These are phyloP conservation scores for Sclerotinia borealis DNA, from an alignment of 2,329 filamentous ascomycete genomes.

Conservation along the genomic window DNA sequence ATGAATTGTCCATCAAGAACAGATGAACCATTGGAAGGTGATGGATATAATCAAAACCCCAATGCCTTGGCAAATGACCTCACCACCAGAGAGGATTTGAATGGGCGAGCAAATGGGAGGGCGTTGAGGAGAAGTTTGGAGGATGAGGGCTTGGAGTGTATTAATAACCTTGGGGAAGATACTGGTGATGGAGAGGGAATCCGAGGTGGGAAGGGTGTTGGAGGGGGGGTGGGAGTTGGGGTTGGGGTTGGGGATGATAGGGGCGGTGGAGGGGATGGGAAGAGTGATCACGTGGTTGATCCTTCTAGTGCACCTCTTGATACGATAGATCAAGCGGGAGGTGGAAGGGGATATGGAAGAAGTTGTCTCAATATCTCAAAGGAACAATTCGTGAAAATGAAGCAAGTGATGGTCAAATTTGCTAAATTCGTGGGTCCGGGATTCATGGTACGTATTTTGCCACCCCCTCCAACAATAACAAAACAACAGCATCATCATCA, in stretches of 20 bases:
- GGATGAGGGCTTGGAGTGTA: slow-evolving; percentile 31
- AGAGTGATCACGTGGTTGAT: slow-evolving; percentile 12
- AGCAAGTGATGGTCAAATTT: slow-evolving; percentile 32
- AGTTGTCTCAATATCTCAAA: neutral
- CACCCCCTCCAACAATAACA: neutral
- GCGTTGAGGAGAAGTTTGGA: slow-evolving; percentile 40
- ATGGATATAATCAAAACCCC: slow-evolving; percentile 57
- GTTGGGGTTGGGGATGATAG: slow-evolving; percentile 1
- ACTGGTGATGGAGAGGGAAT: slow-evolving; percentile 1
- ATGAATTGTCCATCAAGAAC: slow-evolving; percentile 64
- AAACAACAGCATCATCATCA: too few relatives aligned
- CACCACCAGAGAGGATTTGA: slow-evolving; percentile 57
- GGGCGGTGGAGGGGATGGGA: slow-evolving; percentile 10
- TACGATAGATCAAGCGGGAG: neutral
- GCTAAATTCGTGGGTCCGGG: slow-evolving; percentile 48
- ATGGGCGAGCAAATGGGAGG: slow-evolving; percentile 52
- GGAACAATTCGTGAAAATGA: slow-evolving; percentile 17
- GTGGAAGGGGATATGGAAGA: slow-evolving; percentile 8
- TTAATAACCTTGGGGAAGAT: slow-evolving; percentile 16
- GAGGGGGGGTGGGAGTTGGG: slow-evolving; percentile 1
- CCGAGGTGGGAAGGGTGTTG: neutral
- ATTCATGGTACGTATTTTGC: slow-evolving; percentile 26
- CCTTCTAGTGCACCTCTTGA: slow-evolving; percentile 4
- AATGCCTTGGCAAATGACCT: slow-evolving; percentile 50
- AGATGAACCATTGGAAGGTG: slow-evolving; percentile 45